These are phyloP conservation scores for Podaxis sp. DNA, from an alignment of 768 basidiomycete species.

Conservation along the genomic window DNA sequence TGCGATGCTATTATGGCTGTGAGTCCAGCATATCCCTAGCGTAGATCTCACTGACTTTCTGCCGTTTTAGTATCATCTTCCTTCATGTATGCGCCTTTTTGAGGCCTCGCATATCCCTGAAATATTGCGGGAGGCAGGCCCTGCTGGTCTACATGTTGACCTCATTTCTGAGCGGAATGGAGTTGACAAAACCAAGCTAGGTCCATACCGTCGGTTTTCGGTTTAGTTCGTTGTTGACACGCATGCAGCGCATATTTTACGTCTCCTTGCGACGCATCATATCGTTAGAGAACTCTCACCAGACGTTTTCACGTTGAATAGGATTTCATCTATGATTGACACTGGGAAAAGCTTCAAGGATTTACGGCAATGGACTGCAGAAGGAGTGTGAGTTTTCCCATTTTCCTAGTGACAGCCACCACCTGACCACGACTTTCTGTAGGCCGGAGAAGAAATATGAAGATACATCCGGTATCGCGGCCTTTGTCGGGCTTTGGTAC, in stretches of 20 bases:
- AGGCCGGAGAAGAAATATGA: conserved; percentile 69
- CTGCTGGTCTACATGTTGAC: conserved; percentile 48
- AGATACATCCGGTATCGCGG: conserved; percentile 63
- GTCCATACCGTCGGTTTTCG: conserved; percentile 29
- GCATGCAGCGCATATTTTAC: conserved; percentile 63
- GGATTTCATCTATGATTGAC: conserved; percentile 68
- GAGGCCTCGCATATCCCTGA: conserved; percentile 73
- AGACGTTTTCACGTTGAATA: conserved; percentile 71
- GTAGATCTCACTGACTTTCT: conserved; percentile 5
- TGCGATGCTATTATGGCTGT: conserved; percentile 76
- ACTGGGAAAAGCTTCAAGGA: conserved; percentile 58
- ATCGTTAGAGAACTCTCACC: conserved; percentile 68
- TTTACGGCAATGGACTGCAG: conserved; percentile 35
- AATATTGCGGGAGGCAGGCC: conserved; percentile 65
- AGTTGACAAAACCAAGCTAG: conserved; percentile 50
- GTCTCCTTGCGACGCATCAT: conserved; percentile 78
- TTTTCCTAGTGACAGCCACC: neutral
- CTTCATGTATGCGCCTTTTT: conserved; percentile 70
- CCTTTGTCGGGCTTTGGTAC: conserved; percentile 69
- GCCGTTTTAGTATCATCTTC: conserved; percentile 63
- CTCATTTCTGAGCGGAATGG: conserved; percentile 44
- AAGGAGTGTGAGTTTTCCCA: conserved; percentile 39
- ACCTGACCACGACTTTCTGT: neutral
- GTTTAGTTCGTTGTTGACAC: neutral
- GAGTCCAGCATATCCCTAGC: conserved; percentile 22